These are phyloP conservation scores for Fusarium guadeloupense DNA, from an alignment of 2,329 filamentous ascomycete species.

Conservation along the genomic window DNA sequence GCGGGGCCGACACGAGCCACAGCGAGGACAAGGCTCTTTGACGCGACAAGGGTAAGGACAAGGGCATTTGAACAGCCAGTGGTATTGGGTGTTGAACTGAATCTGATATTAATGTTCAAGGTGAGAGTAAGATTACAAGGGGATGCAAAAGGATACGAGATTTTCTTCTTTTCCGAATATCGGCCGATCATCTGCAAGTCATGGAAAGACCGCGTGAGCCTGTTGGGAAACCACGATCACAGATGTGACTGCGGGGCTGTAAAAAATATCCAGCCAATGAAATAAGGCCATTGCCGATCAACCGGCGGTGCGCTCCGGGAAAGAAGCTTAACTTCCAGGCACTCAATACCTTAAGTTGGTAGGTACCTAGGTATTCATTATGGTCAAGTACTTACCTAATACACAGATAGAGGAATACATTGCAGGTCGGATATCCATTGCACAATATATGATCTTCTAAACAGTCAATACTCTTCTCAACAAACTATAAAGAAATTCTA, in stretches of 20 bases:
- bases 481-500: too few species aligned
- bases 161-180: slow-evolving; percentile 4
- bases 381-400: too few species aligned
- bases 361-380: too few species aligned
- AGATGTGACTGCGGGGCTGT: slow-evolving; percentile 10
- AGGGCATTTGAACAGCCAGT: slow-evolving; percentile 4
- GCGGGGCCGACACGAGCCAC: slow-evolving; percentile 37
- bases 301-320: slow-evolving; percentile 12
- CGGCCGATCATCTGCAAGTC: slow-evolving; percentile 29
- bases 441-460: too few species aligned
- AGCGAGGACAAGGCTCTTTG: slow-evolving; percentile 26
- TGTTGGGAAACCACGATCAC: slow-evolving; percentile 8
- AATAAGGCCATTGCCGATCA: neutral
- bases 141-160: neutral
- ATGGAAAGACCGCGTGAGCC: slow-evolving; percentile 26
- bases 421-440: too few species aligned
- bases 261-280: neutral
- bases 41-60: neutral
- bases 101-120: neutral
- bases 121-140: neutral
- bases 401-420: too few species aligned
- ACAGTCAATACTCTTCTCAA: too few species aligned
- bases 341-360: neutral
- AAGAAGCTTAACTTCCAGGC: neutral
- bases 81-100: too few species aligned